Evolutionary conservation across 2,329 filamentous ascomycete genomes (phyloP).

Genomic region (Clarireedia homoeocarpa): DNA sequence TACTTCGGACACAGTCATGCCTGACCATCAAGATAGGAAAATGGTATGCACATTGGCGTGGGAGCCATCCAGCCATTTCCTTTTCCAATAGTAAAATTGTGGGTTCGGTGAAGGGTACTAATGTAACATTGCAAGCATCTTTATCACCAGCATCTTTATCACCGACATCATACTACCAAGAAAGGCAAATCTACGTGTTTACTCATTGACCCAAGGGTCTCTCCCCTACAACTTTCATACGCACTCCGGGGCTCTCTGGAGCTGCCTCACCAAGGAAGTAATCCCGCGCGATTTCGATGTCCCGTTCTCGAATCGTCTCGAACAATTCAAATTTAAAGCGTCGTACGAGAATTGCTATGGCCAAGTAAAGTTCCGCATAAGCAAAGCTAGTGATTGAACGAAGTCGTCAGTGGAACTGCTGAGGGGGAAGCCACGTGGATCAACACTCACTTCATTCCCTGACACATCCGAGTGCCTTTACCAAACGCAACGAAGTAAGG

Average conservation of each 20-base stretch:
- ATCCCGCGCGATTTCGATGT: slow-evolving; percentile 7
- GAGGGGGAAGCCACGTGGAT: neutral
- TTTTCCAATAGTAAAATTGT: too few species aligned
- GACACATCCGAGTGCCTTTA: slow-evolving; percentile 34
- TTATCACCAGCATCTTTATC: too few species aligned
- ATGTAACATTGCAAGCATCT: too few species aligned
- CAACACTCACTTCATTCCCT: slow-evolving; percentile 26
- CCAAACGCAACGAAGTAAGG: slow-evolving; percentile 34
- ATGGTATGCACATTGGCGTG: too few species aligned
- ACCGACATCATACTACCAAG: too few species aligned
- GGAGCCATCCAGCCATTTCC: too few species aligned
- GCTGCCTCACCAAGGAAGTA: slow-evolving; percentile 7
- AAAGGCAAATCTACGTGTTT: too few species aligned
- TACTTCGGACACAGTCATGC: too few species aligned
- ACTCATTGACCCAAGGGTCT: neutral
- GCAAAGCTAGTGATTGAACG: slow-evolving; percentile 5
- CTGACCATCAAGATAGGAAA: too few species aligned
- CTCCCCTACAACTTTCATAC: neutral
- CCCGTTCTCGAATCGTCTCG: slow-evolving; percentile 8
- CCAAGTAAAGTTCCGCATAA: slow-evolving; percentile 14
- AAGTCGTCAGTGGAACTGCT: neutral
- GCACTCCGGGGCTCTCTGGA: slow-evolving; percentile 4
- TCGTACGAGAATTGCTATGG: slow-evolving; percentile 7
- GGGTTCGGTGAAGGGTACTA: too few species aligned
- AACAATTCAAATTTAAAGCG: slow-evolving; percentile 11